Evolutionary conservation across 192 early-diverging fungal species (phyloP), one percentile per base, ranked within the genome.

Genomic region (Podila epigama): DNA sequence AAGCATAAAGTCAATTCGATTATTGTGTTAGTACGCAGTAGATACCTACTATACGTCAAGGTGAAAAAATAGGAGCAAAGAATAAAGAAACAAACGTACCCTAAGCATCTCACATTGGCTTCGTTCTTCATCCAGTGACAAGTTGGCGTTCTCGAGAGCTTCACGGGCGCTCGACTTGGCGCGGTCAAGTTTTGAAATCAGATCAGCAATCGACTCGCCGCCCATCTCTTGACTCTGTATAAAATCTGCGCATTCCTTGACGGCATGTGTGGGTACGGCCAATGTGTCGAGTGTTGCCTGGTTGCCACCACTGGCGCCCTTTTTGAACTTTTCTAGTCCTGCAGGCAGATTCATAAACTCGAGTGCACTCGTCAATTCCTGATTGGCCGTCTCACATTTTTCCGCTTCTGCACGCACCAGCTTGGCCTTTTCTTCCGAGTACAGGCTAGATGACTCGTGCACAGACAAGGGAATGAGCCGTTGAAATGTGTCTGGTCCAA

Each of bases 401-500:
- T 91, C 95, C 25, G 89, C 87, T 54, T 96, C 93, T 25, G 84
- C 75, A 27, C 97, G 89, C 8, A 97, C 85, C 35, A 99, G 66
- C 82, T 96, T 95, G 20, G 95, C 96, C 82, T 97, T 95, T 75
- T 97, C 95, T 72, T 98, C 97, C 25, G 95, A 96, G 66, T 99
- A 99, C 63, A 98, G 58, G 27, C 92, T 94, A 15, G 96, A 87
- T 41, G 93, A 90, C 82, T 98, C 95, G 78, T 97, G 96, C 1
- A 99, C 94, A n/a, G 89, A 86, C 44, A 99, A 82, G 1, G 97
- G 97, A 32, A 99, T 91, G 48, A 99, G 86, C 22, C 86, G 81
- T 35, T 86, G 80, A 65, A 99, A 99, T 57, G 98, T 90, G 78
- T 98, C 96, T 3, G 86, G 80, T 2, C 96, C 96, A 55, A 97